Conservation (phyloP, 768 basidiomycete species). For the Suillus placidus region DNA sequence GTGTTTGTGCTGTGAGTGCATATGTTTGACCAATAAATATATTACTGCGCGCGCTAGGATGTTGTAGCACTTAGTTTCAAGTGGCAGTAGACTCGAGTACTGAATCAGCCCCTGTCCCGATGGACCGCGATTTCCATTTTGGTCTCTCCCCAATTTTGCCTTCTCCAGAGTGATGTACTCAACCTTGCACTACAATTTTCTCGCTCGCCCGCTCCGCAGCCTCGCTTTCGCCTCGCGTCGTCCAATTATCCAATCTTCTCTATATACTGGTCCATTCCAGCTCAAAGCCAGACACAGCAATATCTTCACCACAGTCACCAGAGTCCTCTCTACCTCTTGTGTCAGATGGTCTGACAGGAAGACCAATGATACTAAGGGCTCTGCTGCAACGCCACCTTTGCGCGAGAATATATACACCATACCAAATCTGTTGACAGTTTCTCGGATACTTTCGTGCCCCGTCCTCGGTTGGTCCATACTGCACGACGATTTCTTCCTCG, state of each 20-base stretch:
- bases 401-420: slow-evolving; percentile 93
- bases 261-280: background rate
- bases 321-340: background rate
- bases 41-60: background rate
- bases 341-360: slow-evolving; percentile 13
- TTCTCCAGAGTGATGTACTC: background rate
- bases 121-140: background rate
- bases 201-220: background rate
- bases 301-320: background rate
- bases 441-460: slow-evolving; percentile 88
- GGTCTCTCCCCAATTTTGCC: slow-evolving; percentile 2
- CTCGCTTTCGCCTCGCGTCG: background rate
- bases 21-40: background rate
- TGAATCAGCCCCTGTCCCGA: background rate
- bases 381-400: slow-evolving; percentile 36
- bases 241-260: too few species aligned
- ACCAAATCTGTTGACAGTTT: slow-evolving; percentile 87
- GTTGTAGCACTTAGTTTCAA: background rate
- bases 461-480: slow-evolving; percentile 90
- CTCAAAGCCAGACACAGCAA: background rate
- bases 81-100: too few species aligned
- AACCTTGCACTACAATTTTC: background rate
- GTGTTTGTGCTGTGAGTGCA: too few species aligned
- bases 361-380: slow-evolving; percentile 5
- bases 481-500: slow-evolving; percentile 75